phyloP scores from a whole-genome alignment of 257 asterid species.

The Nicotiana knightiana region DNA sequence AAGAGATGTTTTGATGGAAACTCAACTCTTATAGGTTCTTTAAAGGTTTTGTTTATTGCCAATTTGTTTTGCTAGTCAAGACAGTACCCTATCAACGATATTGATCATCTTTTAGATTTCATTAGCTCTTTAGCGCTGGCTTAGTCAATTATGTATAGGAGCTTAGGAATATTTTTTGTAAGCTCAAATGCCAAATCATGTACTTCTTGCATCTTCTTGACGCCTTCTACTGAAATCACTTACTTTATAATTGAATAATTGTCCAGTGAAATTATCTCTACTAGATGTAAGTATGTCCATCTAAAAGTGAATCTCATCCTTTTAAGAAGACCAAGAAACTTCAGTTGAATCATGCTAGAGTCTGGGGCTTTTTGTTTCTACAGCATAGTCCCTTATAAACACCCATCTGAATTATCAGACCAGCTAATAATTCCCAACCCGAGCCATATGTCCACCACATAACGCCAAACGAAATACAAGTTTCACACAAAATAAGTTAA shows the following conservation, averaged over 20 bases:
- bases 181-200: too few relatives aligned
- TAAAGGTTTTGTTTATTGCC: too few relatives aligned
- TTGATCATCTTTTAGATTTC: too few relatives aligned
- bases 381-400: not conserved
- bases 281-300: not conserved
- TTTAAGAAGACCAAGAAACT: not conserved
- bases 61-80: too few relatives aligned
- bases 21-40: too few relatives aligned
- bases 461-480: not conserved
- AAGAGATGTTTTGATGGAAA: too few relatives aligned
- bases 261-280: not conserved
- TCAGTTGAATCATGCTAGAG: not conserved
- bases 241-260: not conserved
- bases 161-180: too few relatives aligned
- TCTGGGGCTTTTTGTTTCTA: not conserved
- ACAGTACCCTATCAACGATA: too few relatives aligned
- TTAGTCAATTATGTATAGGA: too few relatives aligned
- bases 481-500: not conserved
- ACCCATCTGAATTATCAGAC: not conserved
- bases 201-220: too few relatives aligned
- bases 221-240: too few relatives aligned
- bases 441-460: not conserved
- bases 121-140: too few relatives aligned
- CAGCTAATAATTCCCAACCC: not conserved
- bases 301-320: not conserved